Conservation (phyloP, 2,329 filamentous ascomycete species). For the Whalleya microplaca region DNA sequence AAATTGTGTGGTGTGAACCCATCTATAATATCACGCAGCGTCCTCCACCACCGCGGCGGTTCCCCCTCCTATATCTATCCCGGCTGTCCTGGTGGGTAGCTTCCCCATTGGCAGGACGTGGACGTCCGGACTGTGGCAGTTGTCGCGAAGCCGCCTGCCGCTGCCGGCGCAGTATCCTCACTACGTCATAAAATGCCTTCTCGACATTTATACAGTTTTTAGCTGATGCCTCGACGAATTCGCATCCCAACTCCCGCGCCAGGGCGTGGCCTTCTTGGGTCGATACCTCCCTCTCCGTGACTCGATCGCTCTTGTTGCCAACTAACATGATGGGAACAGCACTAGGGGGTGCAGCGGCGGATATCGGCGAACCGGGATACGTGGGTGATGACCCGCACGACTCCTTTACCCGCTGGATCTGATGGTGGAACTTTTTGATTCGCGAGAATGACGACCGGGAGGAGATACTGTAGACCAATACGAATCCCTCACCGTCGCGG, state of each 20-base stretch:
- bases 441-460: constrained; percentile 93
- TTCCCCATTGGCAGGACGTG: constrained; percentile 32
- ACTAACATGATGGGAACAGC: constrained; percentile 96
- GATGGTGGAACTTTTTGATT: constrained; percentile 94
- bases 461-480: constrained; percentile 97
- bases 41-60: constrained; percentile 37
- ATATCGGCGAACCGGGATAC: constrained; percentile 74
- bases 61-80: constrained; percentile 32
- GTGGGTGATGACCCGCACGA: constrained; percentile 77
- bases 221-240: constrained; percentile 95
- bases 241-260: constrained; percentile 89
- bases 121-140: constrained; percentile 33
- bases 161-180: constrained; percentile 85
- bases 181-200: constrained; percentile 98
- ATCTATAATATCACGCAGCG: constrained; percentile 49
- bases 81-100: constrained; percentile 19
- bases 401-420: constrained; percentile 97
- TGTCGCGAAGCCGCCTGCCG: constrained; percentile 59
- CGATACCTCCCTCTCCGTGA: constrained; percentile 93
- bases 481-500: constrained; percentile 94
- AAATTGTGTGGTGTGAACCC: constrained; percentile 11
- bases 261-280: constrained; percentile 94
- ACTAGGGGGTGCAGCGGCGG: constrained; percentile 60
- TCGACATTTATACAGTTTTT: constrained; percentile 99
- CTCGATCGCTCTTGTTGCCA: constrained; percentile 96